Conservation (phyloP, 345 rosid genomes). For the Geranium rotundifolium region DNA sequence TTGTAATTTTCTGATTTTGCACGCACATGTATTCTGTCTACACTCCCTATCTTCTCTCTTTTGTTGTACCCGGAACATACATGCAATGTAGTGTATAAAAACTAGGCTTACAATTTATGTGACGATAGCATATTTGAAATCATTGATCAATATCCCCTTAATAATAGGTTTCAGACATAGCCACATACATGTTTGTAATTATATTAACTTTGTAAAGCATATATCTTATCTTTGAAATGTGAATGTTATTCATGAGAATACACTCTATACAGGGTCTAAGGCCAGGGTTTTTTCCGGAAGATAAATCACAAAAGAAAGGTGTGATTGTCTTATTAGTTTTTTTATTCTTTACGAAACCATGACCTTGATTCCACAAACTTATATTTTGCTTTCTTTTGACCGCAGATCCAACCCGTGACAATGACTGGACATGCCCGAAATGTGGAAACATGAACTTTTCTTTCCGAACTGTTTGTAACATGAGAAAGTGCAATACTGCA, state of each 20-base stretch:
- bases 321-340: too few relatives aligned
- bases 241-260: too few relatives aligned
- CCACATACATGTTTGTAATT: neutral
- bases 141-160: neutral
- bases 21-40: neutral
- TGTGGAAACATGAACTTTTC: slow-evolving; percentile 97
- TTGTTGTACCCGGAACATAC: too few relatives aligned
- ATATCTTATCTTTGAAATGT: neutral
- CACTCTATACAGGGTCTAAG: too few relatives aligned
- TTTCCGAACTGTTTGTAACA: slow-evolving; percentile 65
- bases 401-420: slow-evolving; percentile 79
- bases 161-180: neutral
- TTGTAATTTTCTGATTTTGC: too few relatives aligned
- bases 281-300: too few relatives aligned
- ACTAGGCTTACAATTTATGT: too few relatives aligned
- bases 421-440: slow-evolving; percentile 97
- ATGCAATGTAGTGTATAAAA: too few relatives aligned
- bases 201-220: neutral
- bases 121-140: neutral
- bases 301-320: too few relatives aligned
- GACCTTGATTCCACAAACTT: neutral
- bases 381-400: slow-evolving; percentile 20
- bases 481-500: slow-evolving; percentile 95
- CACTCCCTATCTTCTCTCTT: too few relatives aligned
- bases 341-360: too few relatives aligned